Evolutionary conservation across 2,329 filamentous ascomycete species (phyloP).

Genomic region (Sporothrix brasiliensis): DNA sequence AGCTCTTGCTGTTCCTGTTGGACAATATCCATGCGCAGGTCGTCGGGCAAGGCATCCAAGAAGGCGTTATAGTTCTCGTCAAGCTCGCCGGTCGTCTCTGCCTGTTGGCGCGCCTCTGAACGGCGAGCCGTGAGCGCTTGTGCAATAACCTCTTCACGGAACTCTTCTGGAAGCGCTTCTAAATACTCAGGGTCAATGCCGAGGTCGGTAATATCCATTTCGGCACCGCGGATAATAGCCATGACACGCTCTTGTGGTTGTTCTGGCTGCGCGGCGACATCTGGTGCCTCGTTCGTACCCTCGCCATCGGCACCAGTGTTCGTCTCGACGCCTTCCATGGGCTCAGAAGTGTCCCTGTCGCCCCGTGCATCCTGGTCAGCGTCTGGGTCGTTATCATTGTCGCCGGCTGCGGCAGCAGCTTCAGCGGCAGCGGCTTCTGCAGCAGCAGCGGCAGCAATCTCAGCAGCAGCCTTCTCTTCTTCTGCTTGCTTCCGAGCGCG

Average conservation of each 20-base stretch:
- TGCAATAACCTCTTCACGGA: constrained; percentile 93
- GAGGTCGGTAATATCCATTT: constrained; percentile 90
- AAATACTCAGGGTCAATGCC: constrained; percentile 95
- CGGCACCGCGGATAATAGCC: constrained; percentile 81
- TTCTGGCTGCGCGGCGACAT: constrained; percentile 1
- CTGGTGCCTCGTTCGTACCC: background rate
- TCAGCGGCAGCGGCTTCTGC: constrained; percentile 45
- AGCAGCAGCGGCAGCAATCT: constrained; percentile 61
- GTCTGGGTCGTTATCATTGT: constrained; percentile 38
- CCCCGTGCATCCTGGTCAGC: constrained; percentile 38
- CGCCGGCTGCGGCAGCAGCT: constrained; percentile 42
- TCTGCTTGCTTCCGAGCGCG: constrained; percentile 66
- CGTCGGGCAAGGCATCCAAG: constrained; percentile 84
- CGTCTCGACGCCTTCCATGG: constrained; percentile 58
- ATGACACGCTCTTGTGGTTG: constrained; percentile 60
- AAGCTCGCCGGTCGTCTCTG: constrained; percentile 67
- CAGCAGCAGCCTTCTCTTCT: constrained; percentile 62
- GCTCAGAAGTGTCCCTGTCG: constrained; percentile 46
- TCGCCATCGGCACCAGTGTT: background rate
- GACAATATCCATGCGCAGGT: constrained; percentile 86
- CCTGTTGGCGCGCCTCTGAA: constrained; percentile 71
- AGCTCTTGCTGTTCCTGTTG: constrained; percentile 89
- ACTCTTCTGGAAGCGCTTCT: constrained; percentile 94
- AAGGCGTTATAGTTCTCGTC: constrained; percentile 87
- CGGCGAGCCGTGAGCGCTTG: constrained; percentile 83